Conservation (phyloP, 2,329 filamentous ascomycete species). For the Gaeumannomyces sp. region DNA sequence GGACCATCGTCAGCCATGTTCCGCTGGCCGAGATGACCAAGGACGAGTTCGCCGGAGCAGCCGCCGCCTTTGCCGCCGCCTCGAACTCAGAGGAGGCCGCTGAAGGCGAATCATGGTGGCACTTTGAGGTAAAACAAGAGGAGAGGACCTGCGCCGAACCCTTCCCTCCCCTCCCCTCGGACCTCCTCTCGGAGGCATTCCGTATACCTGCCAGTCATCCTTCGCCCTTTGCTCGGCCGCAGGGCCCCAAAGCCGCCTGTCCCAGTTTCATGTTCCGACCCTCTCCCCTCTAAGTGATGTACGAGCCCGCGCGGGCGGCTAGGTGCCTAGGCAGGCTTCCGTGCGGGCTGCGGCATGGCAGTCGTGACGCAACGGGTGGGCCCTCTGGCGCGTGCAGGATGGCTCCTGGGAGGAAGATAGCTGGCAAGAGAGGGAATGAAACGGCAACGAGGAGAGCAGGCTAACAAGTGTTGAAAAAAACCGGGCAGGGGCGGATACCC, state of each 20-base stretch:
- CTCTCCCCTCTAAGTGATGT: background rate
- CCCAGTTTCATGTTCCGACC: background rate
- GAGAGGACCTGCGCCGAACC: background rate
- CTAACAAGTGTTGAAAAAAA: conserved; percentile 5
- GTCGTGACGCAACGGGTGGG: too few species aligned
- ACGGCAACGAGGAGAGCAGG: background rate
- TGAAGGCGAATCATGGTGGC: conserved; percentile 50
- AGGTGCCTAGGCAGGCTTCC: background rate
- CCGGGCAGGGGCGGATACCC: conserved; percentile 54
- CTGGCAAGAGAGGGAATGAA: background rate
- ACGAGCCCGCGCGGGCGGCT: background rate
- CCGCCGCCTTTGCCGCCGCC: conserved; percentile 27
- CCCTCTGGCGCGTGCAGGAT: background rate
- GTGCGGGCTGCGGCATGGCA: background rate
- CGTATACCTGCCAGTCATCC: background rate
- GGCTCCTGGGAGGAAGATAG: too few species aligned
- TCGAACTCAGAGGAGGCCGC: conserved; percentile 6
- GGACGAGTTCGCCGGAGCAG: conserved; percentile 49
- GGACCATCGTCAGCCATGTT: conserved; percentile 68
- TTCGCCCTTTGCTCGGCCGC: background rate
- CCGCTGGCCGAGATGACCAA: conserved; percentile 60
- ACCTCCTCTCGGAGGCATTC: background rate
- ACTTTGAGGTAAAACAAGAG: conserved; percentile 57
- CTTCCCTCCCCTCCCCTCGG: too few species aligned
- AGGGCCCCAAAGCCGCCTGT: background rate